Conservation (phyloP, 2,329 filamentous ascomycete species). For the Beauveria scarabaeidicola region DNA sequence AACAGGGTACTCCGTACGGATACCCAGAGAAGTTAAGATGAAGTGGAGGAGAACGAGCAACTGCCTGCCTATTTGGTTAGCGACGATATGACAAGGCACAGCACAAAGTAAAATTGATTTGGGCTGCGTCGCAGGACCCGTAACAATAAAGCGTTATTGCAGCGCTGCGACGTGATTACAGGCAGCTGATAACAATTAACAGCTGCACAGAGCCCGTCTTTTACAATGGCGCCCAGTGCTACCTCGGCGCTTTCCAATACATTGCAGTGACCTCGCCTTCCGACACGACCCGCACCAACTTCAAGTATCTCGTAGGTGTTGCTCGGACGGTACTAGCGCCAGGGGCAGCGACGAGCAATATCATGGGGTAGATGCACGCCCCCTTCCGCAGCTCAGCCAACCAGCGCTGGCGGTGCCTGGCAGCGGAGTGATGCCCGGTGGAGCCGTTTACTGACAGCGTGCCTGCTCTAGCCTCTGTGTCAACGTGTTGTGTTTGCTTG, state of each 20-base stretch:
- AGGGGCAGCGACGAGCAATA: conserved; percentile 7
- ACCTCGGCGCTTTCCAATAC: background rate
- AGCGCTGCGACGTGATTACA: background rate
- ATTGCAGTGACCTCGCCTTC: background rate
- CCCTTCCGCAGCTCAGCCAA: background rate
- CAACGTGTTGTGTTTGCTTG: background rate
- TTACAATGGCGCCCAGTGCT: background rate
- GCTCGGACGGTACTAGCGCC: conserved; percentile 9
- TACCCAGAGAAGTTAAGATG: background rate
- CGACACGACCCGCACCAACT: background rate
- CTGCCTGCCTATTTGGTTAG: background rate
- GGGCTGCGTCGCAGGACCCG: background rate
- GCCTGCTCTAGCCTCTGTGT: background rate
- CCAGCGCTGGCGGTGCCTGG: background rate
- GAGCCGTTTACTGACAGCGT: background rate
- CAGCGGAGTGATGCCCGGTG: background rate
- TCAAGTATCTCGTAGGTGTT: background rate
- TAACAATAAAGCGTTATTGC: background rate
- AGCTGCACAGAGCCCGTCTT: too few relatives aligned
- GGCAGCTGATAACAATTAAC: background rate
- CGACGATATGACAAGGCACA: background rate
- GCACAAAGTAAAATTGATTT: background rate
- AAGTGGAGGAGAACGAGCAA: background rate
- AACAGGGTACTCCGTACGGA: too few relatives aligned
- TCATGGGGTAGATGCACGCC: conserved; percentile 8